A percentile compares a stretch with the other conserved stretches of the same genome.
Conservation (phyloP, 2,329 filamentous ascomycete species). For the Thelonectria rubi region DNA sequence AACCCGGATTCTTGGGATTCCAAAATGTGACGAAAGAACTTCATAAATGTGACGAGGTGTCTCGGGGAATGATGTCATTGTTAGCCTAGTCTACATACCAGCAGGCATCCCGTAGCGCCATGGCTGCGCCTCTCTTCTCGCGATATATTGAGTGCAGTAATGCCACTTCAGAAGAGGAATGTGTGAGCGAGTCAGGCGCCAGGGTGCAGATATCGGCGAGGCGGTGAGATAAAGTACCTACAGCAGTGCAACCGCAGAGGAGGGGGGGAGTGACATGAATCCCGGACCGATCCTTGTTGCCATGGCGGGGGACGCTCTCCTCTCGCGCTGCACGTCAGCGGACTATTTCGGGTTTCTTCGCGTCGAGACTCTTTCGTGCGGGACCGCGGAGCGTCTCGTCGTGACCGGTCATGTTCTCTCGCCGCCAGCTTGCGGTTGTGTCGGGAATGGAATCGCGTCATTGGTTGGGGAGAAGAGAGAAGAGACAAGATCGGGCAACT, state of each 20-base stretch:
- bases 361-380: no score
- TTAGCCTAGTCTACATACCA: background rate
- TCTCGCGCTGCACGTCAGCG: no score
- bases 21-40: slow-evolving; percentile 11
- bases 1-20: slow-evolving; percentile 24
- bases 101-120: background rate
- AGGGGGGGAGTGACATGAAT: slow-evolving; percentile 4
- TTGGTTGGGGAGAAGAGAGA: slow-evolving; percentile 29
- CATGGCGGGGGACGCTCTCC: no score
- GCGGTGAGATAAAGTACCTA: background rate
- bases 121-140: no score
- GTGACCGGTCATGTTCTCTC: no score
- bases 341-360: no score
- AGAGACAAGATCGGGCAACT: slow-evolving; percentile 28
- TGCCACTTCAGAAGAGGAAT: no score
- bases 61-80: background rate
- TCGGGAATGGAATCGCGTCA: slow-evolving; percentile 11
- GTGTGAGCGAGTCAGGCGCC: background rate
- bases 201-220: slow-evolving; percentile 6
- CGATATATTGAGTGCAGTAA: no score
- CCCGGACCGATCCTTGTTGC: no score
- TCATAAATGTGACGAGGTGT: slow-evolving; percentile 20
- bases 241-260: background rate
- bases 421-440: background rate
- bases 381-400: no score